Conservation (phyloP, 805 yeast species). For the Priceomyces fermenticarens region DNA sequence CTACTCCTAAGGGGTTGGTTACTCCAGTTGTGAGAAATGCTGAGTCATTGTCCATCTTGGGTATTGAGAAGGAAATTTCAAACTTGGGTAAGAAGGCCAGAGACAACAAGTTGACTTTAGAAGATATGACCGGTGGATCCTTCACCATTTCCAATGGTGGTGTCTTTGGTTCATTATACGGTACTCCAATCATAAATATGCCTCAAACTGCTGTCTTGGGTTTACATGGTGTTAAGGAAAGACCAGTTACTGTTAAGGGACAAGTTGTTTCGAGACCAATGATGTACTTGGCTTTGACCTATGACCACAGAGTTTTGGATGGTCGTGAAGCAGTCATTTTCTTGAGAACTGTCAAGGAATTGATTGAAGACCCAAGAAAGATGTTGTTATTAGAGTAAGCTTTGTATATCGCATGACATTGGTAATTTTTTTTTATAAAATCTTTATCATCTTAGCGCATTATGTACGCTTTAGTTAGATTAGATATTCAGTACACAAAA, state of each 20-base stretch:
- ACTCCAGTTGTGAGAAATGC: constrained; percentile 98
- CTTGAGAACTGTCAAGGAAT: constrained; percentile 93
- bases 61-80: constrained; percentile 82
- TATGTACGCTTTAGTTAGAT: no score
- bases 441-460: no score
- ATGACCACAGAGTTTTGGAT: constrained; percentile 96
- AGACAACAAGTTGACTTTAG: constrained; percentile 92
- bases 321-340: constrained; percentile 99
- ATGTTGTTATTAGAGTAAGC: constrained; percentile 57
- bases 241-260: constrained; percentile 95
- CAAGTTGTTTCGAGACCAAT: constrained; percentile 96
- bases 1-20: constrained; percentile 98
- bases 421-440: no score
- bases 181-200: constrained; percentile 97
- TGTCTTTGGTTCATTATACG: constrained; percentile 95
- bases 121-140: constrained; percentile 99
- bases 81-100: constrained; percentile 88
- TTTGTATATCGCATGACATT: neutral
- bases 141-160: constrained; percentile 99
- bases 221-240: constrained; percentile 94
- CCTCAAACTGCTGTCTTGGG: constrained; percentile 99
- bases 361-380: constrained; percentile 98
- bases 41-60: constrained; percentile 83
- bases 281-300: constrained; percentile 98
- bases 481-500: no score